Evolutionary conservation across 768 basidiomycete genomes (phyloP).

Genomic region (Brasilioporus rufonigricans): DNA sequence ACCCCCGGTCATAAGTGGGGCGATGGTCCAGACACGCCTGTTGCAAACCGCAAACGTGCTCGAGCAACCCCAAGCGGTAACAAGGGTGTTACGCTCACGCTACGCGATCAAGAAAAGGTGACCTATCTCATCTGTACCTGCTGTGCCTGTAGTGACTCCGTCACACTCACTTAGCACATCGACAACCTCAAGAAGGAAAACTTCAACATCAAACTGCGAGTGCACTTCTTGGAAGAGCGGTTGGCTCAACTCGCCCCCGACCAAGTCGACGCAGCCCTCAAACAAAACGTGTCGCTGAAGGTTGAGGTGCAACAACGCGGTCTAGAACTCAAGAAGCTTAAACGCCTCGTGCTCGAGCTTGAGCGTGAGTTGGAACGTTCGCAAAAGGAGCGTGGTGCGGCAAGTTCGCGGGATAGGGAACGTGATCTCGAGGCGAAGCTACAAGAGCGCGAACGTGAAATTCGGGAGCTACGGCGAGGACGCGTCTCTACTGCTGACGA

Average conservation of each 20-base stretch:
- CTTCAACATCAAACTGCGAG: slow-evolving; percentile 93
- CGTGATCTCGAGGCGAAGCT: slow-evolving; percentile 76
- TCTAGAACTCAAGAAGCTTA: slow-evolving; percentile 88
- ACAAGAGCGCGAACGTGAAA: slow-evolving; percentile 68
- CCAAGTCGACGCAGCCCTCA: slow-evolving; percentile 86
- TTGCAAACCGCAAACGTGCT: slow-evolving; percentile 45
- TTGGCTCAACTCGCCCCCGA: slow-evolving; percentile 88
- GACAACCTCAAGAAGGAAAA: slow-evolving; percentile 96
- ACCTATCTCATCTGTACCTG: not conserved
- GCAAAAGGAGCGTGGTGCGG: slow-evolving; percentile 48
- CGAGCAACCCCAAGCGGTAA: slow-evolving; percentile 26
- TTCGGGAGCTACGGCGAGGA: slow-evolving; percentile 62
- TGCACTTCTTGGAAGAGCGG: slow-evolving; percentile 93
- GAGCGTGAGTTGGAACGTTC: slow-evolving; percentile 75
- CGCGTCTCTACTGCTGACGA: slow-evolving; percentile 42
- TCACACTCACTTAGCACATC: slow-evolving; percentile 64
- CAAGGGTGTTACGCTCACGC: slow-evolving; percentile 57
- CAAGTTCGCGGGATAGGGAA: slow-evolving; percentile 49
- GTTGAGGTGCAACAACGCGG: slow-evolving; percentile 88
- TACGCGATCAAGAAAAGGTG: slow-evolving; percentile 97
- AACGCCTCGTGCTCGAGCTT: slow-evolving; percentile 82
- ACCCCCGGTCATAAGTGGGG: slow-evolving; percentile 55
- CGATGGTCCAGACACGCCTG: slow-evolving; percentile 51
- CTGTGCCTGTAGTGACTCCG: not conserved
- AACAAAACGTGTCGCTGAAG: slow-evolving; percentile 92